Percentiles rank a stretch among this genome's conserved stretches.
Conservation (phyloP, 176 grass and related monocot genomes). For the Triticum timopheevii region DNA sequence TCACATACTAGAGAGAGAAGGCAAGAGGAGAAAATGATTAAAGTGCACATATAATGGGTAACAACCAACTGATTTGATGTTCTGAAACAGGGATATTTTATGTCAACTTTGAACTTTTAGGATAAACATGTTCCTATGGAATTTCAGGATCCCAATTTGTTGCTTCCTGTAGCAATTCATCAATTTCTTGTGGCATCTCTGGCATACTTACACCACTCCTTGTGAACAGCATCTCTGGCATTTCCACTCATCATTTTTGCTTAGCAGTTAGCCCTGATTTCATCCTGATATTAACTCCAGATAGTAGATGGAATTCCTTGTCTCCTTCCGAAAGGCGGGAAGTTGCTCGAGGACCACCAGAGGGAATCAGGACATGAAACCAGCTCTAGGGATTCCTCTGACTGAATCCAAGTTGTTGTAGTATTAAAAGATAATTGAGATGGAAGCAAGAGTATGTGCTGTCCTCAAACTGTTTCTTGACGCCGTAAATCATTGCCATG, state of each 20-base stretch:
- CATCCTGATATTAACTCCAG: slow-evolving; percentile 26
- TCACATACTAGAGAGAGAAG: not conserved
- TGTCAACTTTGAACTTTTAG: not conserved
- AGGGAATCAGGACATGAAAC: slow-evolving; percentile 37
- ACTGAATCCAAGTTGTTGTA: not conserved
- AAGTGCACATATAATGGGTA: not conserved
- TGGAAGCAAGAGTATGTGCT: not conserved
- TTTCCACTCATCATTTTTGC: not conserved
- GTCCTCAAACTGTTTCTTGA: not conserved
- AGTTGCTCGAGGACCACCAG: slow-evolving; percentile 50
- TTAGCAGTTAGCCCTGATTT: not conserved
- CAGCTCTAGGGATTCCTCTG: slow-evolving; percentile 1
- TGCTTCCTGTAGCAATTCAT: too few relatives aligned
- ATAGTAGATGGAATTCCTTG: slow-evolving; percentile 73
- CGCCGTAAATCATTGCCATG: too few relatives aligned
- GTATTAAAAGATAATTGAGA: not conserved
- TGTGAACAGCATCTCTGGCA: not conserved
- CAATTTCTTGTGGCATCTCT: not conserved
- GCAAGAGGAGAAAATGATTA: not conserved
- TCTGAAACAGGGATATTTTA: not conserved
- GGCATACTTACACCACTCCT: not conserved
- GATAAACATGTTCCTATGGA: not conserved
- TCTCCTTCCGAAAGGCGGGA: slow-evolving; percentile 75
- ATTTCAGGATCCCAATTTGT: too few relatives aligned
- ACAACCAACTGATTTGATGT: not conserved